Conservation (phyloP, 768 basidiomycete genomes). For the Tulasnella sp. region DNA sequence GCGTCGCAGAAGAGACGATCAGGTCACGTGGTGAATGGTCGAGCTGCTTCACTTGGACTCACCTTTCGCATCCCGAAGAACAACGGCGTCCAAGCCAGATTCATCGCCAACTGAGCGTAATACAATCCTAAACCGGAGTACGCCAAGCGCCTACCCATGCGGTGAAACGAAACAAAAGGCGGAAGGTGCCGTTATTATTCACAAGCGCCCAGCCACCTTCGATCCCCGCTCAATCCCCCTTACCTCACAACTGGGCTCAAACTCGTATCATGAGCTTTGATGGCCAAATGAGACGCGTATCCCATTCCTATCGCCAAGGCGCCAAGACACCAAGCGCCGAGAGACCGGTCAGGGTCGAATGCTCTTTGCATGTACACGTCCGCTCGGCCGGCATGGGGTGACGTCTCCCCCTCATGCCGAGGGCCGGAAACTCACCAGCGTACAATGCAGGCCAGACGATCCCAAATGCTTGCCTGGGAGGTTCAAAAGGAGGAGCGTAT, state of each 20-base stretch:
- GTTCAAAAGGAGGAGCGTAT: slow-evolving; percentile 55
- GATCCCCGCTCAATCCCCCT: slow-evolving; percentile 30
- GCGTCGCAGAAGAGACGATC: slow-evolving; percentile 1
- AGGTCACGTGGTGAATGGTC: neutral
- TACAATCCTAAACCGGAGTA: slow-evolving; percentile 59
- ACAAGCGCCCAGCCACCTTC: neutral
- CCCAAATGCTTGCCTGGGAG: slow-evolving; percentile 59
- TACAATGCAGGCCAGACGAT: slow-evolving; percentile 62
- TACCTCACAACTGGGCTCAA: slow-evolving; percentile 51
- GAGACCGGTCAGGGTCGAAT: slow-evolving; percentile 24
- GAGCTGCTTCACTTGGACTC: neutral
- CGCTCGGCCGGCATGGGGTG: neutral
- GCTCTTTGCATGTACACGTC: too few relatives aligned
- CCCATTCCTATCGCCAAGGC: slow-evolving; percentile 56
- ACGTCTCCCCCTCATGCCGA: neutral
- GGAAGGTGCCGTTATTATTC: neutral
- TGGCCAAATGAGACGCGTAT: slow-evolving; percentile 66
- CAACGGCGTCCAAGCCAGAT: slow-evolving; percentile 63
- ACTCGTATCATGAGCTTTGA: slow-evolving; percentile 55
- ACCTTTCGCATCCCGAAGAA: slow-evolving; percentile 62
- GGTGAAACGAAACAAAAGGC: slow-evolving; percentile 5
- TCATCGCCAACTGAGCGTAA: slow-evolving; percentile 62
- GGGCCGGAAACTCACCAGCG: slow-evolving; percentile 39
- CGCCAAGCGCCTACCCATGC: slow-evolving; percentile 47
- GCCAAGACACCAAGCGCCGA: neutral